These are phyloP conservation scores for Kondoa subrosea DNA, from an alignment of 768 basidiomycete genomes.

Conservation along the genomic window DNA sequence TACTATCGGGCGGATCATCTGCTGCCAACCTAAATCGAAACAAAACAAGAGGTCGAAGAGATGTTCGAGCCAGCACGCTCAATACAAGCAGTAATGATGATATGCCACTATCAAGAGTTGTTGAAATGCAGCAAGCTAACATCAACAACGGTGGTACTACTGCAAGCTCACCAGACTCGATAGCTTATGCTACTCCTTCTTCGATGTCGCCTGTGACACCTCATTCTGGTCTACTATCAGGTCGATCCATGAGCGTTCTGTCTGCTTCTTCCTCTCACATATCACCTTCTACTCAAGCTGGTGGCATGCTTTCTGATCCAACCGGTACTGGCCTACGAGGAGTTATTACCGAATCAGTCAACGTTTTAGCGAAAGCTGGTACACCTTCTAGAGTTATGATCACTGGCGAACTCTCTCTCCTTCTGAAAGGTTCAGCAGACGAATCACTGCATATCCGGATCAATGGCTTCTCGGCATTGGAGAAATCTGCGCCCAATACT, in stretches of 20 bases:
- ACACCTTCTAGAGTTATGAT: slow-evolving; percentile 32
- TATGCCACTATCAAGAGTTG: slow-evolving; percentile 12
- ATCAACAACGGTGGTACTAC: not conserved
- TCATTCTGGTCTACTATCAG: not conserved
- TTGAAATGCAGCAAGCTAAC: not conserved
- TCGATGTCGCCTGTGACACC: slow-evolving; percentile 6
- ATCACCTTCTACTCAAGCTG: slow-evolving; percentile 14
- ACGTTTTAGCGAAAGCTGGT: slow-evolving; percentile 32
- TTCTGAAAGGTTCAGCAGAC: not conserved
- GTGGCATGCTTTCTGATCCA: slow-evolving; percentile 18
- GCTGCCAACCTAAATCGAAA: slow-evolving; percentile 18
- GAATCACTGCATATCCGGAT: slow-evolving; percentile 32
- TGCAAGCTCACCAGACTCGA: slow-evolving; percentile 3
- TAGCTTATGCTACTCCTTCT: not conserved
- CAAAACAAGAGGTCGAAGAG: slow-evolving; percentile 33
- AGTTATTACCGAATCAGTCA: slow-evolving; percentile 34
- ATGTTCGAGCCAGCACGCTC: slow-evolving; percentile 26
- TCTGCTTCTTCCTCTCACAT: slow-evolving; percentile 19
- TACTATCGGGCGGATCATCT: slow-evolving; percentile 26
- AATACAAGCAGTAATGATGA: slow-evolving; percentile 8
- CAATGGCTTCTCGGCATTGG: slow-evolving; percentile 31
- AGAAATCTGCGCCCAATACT: slow-evolving; percentile 37
- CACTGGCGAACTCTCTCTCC: slow-evolving; percentile 33
- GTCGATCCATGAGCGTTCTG: slow-evolving; percentile 21
- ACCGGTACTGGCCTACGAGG: slow-evolving; percentile 31